phyloP scores from a whole-genome alignment of 805 yeast genomes.

The Metahyphopichia silvanorum region DNA sequence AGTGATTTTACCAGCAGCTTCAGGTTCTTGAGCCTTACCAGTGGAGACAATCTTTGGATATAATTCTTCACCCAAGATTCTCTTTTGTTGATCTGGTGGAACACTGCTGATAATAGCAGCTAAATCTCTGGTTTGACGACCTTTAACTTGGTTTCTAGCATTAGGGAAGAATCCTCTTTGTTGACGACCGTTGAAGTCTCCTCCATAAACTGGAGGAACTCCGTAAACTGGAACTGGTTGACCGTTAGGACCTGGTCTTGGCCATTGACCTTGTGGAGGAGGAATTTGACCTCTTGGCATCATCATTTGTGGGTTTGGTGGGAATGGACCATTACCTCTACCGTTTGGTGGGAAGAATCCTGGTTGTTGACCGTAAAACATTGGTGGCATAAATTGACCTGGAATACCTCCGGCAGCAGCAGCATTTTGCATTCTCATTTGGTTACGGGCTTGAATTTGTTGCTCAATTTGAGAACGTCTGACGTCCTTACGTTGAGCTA shows the following conservation, averaged over 20 bases:
- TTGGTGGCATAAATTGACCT: slow-evolving; percentile 83
- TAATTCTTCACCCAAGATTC: slow-evolving; percentile 95
- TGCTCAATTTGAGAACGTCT: slow-evolving; percentile 96
- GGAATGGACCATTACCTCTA: slow-evolving; percentile 74
- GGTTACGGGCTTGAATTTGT: slow-evolving; percentile 97
- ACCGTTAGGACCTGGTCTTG: slow-evolving; percentile 76
- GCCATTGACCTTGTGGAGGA: slow-evolving; percentile 67
- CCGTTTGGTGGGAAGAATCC: slow-evolving; percentile 81
- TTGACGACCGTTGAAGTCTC: slow-evolving; percentile 52
- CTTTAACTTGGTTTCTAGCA: slow-evolving; percentile 42
- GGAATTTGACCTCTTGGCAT: slow-evolving; percentile 67
- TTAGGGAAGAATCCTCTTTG: slow-evolving; percentile 58
- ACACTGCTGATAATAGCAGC: slow-evolving; percentile 60
- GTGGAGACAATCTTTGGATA: slow-evolving; percentile 88
- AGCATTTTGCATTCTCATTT: slow-evolving; percentile 96
- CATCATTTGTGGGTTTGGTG: slow-evolving; percentile 80
- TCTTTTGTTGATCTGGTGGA: slow-evolving; percentile 92
- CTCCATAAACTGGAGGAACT: slow-evolving; percentile 73
- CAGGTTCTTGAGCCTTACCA: slow-evolving; percentile 84
- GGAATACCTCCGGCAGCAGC: slow-evolving; percentile 83
- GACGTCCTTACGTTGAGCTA: slow-evolving; percentile 98
- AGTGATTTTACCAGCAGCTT: slow-evolving; percentile 97
- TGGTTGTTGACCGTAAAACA: slow-evolving; percentile 83
- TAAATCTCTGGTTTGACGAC: slow-evolving; percentile 46
- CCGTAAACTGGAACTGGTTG: slow-evolving; percentile 82